A percentile compares a stretch with the other conserved stretches of the same genome.
phyloP scores from a whole-genome alignment of 2,329 filamentous ascomycete genomes.

The Knoxdaviesia proteae region DNA sequence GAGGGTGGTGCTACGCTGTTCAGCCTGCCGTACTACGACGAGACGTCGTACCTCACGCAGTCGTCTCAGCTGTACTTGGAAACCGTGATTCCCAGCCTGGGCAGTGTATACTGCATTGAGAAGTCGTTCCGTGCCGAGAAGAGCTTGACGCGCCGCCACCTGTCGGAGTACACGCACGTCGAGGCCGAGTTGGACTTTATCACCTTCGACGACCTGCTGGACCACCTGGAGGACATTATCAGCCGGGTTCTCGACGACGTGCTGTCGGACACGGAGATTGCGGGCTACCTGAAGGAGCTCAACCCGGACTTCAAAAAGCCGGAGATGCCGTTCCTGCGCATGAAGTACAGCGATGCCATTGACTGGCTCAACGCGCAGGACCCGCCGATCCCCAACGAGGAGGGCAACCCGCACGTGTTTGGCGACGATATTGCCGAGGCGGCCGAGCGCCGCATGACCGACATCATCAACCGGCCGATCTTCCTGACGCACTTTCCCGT shows the following conservation, averaged over 20 bases:
- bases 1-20: slow-evolving; percentile 87
- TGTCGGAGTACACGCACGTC: slow-evolving; percentile 92
- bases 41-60: slow-evolving; percentile 85
- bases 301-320: slow-evolving; percentile 82
- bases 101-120: slow-evolving; percentile 93
- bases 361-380: slow-evolving; percentile 80
- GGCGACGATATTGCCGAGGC: slow-evolving; percentile 97
- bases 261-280: slow-evolving; percentile 51
- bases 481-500: slow-evolving; percentile 93
- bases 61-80: slow-evolving; percentile 95
- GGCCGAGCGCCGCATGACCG: slow-evolving; percentile 90
- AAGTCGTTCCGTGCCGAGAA: slow-evolving; percentile 98
- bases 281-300: slow-evolving; percentile 57
- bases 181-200: slow-evolving; percentile 96
- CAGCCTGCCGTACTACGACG: slow-evolving; percentile 71
- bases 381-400: slow-evolving; percentile 66
- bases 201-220: slow-evolving; percentile 70
- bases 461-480: slow-evolving; percentile 86
- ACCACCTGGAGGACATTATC: slow-evolving; percentile 70
- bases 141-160: slow-evolving; percentile 76
- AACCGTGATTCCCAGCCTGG: slow-evolving; percentile 74
- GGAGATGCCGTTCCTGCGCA: slow-evolving; percentile 71
- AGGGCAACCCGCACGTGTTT: slow-evolving; percentile 73
- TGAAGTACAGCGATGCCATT: slow-evolving; percentile 88
- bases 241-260: slow-evolving; percentile 67